These are phyloP conservation scores for Ceratocystis papillata DNA, from an alignment of 2,329 filamentous ascomycete genomes.

Conservation along the genomic window DNA sequence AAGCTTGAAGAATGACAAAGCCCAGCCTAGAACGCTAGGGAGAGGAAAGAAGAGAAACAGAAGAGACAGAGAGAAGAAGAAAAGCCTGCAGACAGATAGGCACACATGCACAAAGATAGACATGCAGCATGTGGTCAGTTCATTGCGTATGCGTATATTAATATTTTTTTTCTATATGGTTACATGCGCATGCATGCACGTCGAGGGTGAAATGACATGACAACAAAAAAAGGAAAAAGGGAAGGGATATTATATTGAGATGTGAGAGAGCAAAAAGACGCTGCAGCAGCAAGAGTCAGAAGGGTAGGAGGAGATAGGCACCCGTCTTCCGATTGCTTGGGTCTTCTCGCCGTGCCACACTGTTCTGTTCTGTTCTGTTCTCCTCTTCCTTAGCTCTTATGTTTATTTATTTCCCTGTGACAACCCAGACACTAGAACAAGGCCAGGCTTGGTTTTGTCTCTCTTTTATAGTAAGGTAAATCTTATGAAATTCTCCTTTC, in stretches of 20 bases:
- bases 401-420: background rate
- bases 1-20: constrained; percentile 10
- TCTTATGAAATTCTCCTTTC: background rate
- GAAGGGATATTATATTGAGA: background rate
- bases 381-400: background rate
- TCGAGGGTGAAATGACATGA: background rate
- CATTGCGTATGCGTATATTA: constrained; percentile 6
- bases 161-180: constrained; percentile 4
- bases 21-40: background rate
- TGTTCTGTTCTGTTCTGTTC: background rate
- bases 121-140: constrained; percentile 11
- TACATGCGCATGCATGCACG: background rate
- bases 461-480: background rate
- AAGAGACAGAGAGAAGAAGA: background rate
- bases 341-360: background rate
- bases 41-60: background rate
- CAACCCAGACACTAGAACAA: background rate
- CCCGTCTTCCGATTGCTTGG: background rate
- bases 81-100: background rate
- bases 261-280: background rate
- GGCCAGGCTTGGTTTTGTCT: background rate
- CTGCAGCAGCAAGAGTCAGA: background rate
- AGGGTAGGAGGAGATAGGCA: background rate
- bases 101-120: background rate
- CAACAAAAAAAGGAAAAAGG: background rate